phyloP scores from a whole-genome alignment of 257 asterid species.

The Voacanga thouarsii region DNA sequence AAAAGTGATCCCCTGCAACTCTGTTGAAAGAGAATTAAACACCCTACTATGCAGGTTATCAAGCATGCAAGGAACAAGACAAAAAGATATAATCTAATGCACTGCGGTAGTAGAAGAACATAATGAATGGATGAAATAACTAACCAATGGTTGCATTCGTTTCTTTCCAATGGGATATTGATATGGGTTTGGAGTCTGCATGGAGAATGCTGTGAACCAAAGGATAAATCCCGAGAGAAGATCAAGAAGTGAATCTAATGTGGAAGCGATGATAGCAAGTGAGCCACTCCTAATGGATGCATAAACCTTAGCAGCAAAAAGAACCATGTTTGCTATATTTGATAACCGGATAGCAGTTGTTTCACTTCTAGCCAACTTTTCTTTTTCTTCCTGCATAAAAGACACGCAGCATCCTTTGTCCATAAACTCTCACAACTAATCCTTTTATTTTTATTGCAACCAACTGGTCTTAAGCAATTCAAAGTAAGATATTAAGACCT shows the following conservation, averaged over 20 bases:
- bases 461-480: not conserved
- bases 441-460: not conserved
- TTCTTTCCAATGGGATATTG: slow-evolving; percentile 56
- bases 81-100: not conserved
- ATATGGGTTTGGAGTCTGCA: slow-evolving; percentile 51
- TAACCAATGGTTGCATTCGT: slow-evolving; percentile 64
- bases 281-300: slow-evolving; percentile 53
- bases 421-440: not conserved
- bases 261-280: slow-evolving; percentile 51
- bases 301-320: slow-evolving; percentile 51
- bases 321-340: slow-evolving; percentile 51
- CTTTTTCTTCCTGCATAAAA: slow-evolving; percentile 45
- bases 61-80: not conserved
- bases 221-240: slow-evolving; percentile 51
- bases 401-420: not conserved
- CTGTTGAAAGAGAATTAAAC: not conserved
- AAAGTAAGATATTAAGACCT: not conserved
- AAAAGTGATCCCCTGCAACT: not conserved
- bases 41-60: not conserved
- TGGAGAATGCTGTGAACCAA: slow-evolving; percentile 56
- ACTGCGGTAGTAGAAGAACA: not conserved
- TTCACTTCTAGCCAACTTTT: slow-evolving; percentile 47
- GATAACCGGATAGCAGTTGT: slow-evolving; percentile 50
- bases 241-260: slow-evolving; percentile 55
- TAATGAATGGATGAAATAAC: slow-evolving; percentile 12